Percentiles rank a stretch among this genome's conserved stretches.
These are phyloP conservation scores for Hura crepitans DNA, from an alignment of 441 rosid species.

Conservation along the genomic window DNA sequence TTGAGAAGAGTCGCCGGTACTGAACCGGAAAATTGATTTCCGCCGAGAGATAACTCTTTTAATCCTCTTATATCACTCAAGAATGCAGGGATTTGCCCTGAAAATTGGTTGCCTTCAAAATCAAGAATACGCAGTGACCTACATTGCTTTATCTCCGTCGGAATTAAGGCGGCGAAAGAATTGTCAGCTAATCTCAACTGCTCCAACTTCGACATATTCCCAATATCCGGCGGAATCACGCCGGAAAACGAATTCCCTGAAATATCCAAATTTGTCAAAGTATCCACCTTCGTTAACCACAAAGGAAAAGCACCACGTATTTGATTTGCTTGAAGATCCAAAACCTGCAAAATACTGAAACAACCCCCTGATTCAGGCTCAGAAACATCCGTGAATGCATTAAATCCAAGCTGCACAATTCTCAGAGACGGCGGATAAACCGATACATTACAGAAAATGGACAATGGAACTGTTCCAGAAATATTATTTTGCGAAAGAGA, in stretches of 20 bases:
- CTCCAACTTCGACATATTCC: conserved; percentile 46
- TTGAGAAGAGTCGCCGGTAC: conserved; percentile 51
- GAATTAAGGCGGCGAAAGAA: conserved; percentile 56
- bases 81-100: conserved; percentile 58
- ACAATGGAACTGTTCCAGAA: conserved; percentile 60
- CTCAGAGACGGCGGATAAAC: conserved; percentile 45
- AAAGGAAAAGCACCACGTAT: conserved; percentile 55
- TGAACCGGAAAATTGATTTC: conserved; percentile 58
- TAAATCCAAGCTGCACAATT: conserved; percentile 61
- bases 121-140: conserved; percentile 51
- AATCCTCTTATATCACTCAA: conserved; percentile 55
- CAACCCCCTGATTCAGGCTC: conserved; percentile 48
- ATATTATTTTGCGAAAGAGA: conserved; percentile 61
- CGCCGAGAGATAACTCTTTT: conserved; percentile 53
- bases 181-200: conserved; percentile 67
- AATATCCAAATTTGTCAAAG: conserved; percentile 52
- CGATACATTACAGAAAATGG: conserved; percentile 64
- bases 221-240: conserved; percentile 53
- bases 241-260: conserved; percentile 71
- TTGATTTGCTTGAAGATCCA: conserved; percentile 59
- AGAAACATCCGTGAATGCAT: conserved; percentile 43
- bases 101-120: conserved; percentile 59
- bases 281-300: conserved; percentile 51
- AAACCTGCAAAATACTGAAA: conserved; percentile 46
- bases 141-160: conserved; percentile 62